Evolutionary conservation across 1,139 yeast species (phyloP).

Genomic region (Arxiozyma telluris): DNA sequence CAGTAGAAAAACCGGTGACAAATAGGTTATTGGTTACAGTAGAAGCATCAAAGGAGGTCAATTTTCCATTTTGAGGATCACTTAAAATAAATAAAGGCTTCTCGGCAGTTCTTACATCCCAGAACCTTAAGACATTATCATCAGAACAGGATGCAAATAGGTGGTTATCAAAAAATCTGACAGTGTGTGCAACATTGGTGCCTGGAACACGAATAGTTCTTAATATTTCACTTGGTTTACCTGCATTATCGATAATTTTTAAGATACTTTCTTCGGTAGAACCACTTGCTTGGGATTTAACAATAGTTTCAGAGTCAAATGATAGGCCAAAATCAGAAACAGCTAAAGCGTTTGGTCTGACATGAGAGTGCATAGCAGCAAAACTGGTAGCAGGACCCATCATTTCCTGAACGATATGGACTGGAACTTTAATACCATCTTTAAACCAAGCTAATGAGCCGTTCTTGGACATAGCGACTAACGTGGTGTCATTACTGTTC

Average conservation of each 20-base stretch:
- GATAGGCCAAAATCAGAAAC: constrained; percentile 26
- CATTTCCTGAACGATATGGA: constrained; percentile 27
- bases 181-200: constrained; percentile 26
- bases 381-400: constrained; percentile 27
- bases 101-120: constrained; percentile 27
- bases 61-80: constrained; percentile 25
- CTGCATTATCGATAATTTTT: constrained; percentile 26
- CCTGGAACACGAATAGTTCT: constrained; percentile 25
- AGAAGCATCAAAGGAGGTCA: constrained; percentile 24
- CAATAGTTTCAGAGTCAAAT: constrained; percentile 21
- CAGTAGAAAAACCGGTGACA: constrained; percentile 28
- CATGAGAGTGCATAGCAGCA: constrained; percentile 24
- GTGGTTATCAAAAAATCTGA: constrained; percentile 27
- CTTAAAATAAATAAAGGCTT: constrained; percentile 20
- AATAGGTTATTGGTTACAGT: constrained; percentile 23
- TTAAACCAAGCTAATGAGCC: constrained; percentile 31
- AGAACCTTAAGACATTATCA: constrained; percentile 26
- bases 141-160: constrained; percentile 29
- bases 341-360: constrained; percentile 16
- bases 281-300: constrained; percentile 25
- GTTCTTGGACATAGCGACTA: constrained; percentile 25
- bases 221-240: constrained; percentile 24
- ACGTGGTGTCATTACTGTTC: constrained; percentile 17
- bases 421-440: constrained; percentile 26
- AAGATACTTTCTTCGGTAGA: constrained; percentile 23